Evolutionary conservation across 441 rosid species (phyloP).

Genomic region (Dalechampia spathulata): DNA sequence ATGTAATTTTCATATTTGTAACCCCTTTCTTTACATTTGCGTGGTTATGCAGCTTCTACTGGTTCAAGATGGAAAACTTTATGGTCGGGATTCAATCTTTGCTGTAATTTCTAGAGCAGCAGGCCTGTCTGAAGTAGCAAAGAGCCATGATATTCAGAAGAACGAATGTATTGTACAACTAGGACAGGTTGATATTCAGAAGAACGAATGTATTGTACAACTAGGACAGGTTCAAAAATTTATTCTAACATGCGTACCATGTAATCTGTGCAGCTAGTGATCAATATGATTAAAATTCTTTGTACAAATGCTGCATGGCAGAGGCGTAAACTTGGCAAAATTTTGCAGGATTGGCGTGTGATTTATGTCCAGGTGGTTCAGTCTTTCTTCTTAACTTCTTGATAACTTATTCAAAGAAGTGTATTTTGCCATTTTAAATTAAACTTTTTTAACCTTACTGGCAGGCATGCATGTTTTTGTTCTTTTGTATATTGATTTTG

Average conservation of each 20-base stretch:
- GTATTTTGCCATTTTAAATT: background rate
- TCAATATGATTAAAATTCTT: constrained; percentile 83
- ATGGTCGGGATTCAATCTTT: constrained; percentile 74
- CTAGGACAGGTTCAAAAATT: constrained; percentile 87
- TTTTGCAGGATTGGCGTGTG: constrained; percentile 92
- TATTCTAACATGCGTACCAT: no score
- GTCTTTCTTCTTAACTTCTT: constrained; percentile 2
- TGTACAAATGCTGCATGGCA: constrained; percentile 98
- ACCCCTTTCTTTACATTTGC: constrained; percentile 1
- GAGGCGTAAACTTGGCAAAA: constrained; percentile 96
- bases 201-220: constrained; percentile 63
- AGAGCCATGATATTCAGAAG: constrained; percentile 60
- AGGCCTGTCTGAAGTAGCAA: constrained; percentile 56
- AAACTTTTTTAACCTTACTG: background rate
- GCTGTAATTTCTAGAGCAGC: constrained; percentile 63
- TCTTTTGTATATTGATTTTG: background rate
- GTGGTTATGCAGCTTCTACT: constrained; percentile 58
- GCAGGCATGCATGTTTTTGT: background rate
- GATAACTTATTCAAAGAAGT: background rate
- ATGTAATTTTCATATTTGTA: background rate
- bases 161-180: constrained; percentile 69
- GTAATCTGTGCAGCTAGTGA: constrained; percentile 66
- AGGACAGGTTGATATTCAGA: constrained; percentile 76
- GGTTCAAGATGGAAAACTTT: constrained; percentile 96
- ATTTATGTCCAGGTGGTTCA: constrained; percentile 60